Evolutionary conservation across 75 land plant species (phyloP).

Genomic region (Cryptomeria japonica): DNA sequence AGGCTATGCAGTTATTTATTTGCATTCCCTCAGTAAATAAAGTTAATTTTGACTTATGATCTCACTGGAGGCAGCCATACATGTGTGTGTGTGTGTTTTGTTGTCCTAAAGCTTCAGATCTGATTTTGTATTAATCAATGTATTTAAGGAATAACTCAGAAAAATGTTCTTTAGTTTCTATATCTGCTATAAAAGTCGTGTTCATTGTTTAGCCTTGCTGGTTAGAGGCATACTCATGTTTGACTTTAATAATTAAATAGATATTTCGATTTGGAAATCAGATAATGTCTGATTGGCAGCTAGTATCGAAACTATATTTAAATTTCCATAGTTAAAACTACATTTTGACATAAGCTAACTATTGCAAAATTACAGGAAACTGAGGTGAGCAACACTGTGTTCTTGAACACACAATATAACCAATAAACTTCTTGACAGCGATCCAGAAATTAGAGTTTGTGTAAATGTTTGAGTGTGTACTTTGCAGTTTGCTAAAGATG

Average conservation of each 20-base stretch:
- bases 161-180: background rate
- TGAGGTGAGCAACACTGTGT: background rate
- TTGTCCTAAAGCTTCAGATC: background rate
- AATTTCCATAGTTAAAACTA: background rate
- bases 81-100: background rate
- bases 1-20: background rate
- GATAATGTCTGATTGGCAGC: background rate
- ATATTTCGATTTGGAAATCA: background rate
- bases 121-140: background rate
- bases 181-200: background rate
- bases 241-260: background rate
- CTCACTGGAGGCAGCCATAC: background rate
- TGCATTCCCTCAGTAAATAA: background rate
- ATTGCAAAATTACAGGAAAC: background rate
- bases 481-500: background rate
- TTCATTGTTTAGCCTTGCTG: background rate
- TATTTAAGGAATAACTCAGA: background rate
- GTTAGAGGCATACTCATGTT: background rate
- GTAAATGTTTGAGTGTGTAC: background rate
- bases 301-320: background rate
- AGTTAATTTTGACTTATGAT: background rate
- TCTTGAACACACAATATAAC: background rate
- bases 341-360: background rate
- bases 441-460: background rate
- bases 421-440: background rate